phyloP scores from a whole-genome alignment of 208 protist genomes.

The Leishmania tropica region DNA sequence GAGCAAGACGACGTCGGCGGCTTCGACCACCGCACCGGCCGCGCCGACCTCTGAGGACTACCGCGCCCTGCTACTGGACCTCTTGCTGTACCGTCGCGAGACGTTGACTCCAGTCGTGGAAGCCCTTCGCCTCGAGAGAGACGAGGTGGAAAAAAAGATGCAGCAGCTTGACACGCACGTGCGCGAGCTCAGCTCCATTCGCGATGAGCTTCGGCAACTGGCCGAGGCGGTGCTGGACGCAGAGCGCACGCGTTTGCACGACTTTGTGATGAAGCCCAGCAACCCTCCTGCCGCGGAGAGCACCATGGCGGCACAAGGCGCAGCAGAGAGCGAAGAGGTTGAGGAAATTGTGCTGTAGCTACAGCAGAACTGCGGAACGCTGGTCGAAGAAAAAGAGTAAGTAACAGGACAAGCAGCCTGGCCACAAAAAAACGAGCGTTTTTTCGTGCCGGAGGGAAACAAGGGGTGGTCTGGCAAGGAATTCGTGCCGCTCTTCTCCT shows the following conservation, averaged over 20 bases:
- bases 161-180: slow-evolving; percentile 60
- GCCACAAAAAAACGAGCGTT: not conserved
- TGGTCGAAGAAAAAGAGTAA: not conserved
- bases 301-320: not conserved
- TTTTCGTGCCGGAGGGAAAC: not conserved
- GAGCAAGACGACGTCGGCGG: not conserved
- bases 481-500: not conserved
- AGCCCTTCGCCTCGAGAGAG: slow-evolving; percentile 61
- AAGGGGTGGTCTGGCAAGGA: not conserved
- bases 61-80: slow-evolving; percentile 67
- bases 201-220: slow-evolving; percentile 75
- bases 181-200: slow-evolving; percentile 51
- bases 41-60: slow-evolving; percentile 51
- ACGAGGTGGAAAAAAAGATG: slow-evolving; percentile 43
- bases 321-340: not conserved
- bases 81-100: slow-evolving; percentile 77
- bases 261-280: slow-evolving; percentile 1
- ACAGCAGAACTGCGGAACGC: not conserved
- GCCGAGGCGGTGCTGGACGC: slow-evolving; percentile 19
- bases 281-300: not conserved
- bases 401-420: not conserved
- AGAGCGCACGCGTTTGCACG: slow-evolving; percentile 22
- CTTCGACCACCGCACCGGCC: not conserved
- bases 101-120: slow-evolving; percentile 62
- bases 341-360: slow-evolving; percentile 17